Conservation (phyloP, 176 grass and related monocot species). For the Oryza longistaminata region DNA sequence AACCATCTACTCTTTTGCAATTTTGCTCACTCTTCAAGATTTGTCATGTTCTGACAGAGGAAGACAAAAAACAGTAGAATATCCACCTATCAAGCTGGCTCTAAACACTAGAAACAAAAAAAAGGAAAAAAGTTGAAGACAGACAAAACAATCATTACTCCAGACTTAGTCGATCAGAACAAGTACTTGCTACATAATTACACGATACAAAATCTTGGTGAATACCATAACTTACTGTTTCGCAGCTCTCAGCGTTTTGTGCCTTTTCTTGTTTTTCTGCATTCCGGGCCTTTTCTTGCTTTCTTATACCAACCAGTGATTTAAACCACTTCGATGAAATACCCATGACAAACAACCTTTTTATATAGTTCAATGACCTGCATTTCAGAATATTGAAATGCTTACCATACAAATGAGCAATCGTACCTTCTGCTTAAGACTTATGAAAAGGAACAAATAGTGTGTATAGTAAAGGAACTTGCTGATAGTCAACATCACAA, state of each 20-base stretch:
- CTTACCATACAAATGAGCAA: background rate
- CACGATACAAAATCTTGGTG: background rate
- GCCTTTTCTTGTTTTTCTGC: conserved; percentile 60
- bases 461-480: background rate
- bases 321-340: conserved; percentile 93
- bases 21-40: conserved; percentile 46
- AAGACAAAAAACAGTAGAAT: conserved; percentile 34
- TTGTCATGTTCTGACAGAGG: conserved; percentile 40
- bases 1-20: conserved; percentile 41
- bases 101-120: background rate
- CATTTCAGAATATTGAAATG: conserved; percentile 24
- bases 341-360: conserved; percentile 50
- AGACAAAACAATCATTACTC: conserved; percentile 18
- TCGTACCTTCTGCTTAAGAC: background rate
- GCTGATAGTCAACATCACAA: conserved; percentile 18
- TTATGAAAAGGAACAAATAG: background rate
- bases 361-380: conserved; percentile 34
- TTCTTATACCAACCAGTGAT: conserved; percentile 78
- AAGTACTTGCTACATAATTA: background rate
- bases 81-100: conserved; percentile 3
- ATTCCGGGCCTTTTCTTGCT: conserved; percentile 60
- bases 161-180: background rate
- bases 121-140: background rate
- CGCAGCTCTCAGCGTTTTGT: conserved; percentile 51
- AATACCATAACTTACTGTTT: conserved; percentile 58